Base-by-base conservation (phyloP, 31 red algal species). In the Porphyra umbilicalis region DNA sequence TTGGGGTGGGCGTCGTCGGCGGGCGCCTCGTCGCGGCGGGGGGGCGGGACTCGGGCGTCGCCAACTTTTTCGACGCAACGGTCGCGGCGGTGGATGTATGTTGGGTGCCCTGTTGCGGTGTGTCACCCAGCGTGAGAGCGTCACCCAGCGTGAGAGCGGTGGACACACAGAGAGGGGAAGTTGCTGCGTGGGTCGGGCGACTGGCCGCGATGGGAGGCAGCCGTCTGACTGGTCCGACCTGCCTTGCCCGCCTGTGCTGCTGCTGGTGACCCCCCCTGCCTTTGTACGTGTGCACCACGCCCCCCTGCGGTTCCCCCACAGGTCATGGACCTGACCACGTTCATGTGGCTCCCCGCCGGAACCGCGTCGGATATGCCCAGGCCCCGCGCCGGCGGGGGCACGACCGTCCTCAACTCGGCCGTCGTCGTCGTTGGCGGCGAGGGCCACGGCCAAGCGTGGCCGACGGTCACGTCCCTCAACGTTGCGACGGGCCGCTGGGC, bases 371-470 rank as follows among this genome's bases (percentile, higher is more conserved):
- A 83, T 77, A 75, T 93, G 35, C 91, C 85, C 18, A 40, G 39
- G 29, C 86, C 86, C 15, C 78, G 85, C 16, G 86, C 88, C 42
- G 91, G 91, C 32, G 82, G 82, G 30, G 91, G 91, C 30, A 80
- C 79, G 38, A 86, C 88, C 57, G 34, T 82, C 38, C 88, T 85
- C 79, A 80, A 75, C 79, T 76, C 79, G 36, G 81, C 82, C 14
- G 39, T 93, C 33, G 85, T 85, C 85, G 76, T 92, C 38, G 80
- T 85, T 13, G 90, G 90, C 31, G 90, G 90, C 37, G 81, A 75
- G 35, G 46, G 39, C 34, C 20, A 71, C 57, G 57, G 57, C 25
- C 2, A 4, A 18, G 57, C 57, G 57, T 71, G 57, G 57, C 20
- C 11, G 20, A 71, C 57, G 25, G 57, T 71, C 20, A n/a, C 57